A percentile compares a stretch with the other conserved stretches of the same genome.
Evolutionary conservation across 192 early-diverging fungal genomes (phyloP).

Genomic region (Geranomyces variabilis): DNA sequence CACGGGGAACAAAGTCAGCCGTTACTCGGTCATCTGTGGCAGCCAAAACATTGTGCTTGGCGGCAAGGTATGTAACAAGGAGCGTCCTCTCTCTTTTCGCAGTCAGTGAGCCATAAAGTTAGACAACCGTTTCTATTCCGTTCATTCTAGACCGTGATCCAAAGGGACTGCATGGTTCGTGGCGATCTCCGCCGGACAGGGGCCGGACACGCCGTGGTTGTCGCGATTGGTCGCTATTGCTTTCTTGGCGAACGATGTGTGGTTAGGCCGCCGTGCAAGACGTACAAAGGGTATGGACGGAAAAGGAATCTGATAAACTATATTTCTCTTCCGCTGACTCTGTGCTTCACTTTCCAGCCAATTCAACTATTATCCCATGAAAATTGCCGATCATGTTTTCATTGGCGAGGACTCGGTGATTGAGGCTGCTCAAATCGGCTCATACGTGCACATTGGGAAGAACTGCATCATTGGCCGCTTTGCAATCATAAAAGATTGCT

Average conservation of each 20-base stretch:
- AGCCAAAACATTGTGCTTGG: slow-evolving; percentile 95
- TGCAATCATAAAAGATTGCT: slow-evolving; percentile 95
- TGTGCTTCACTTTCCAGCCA: slow-evolving; percentile 49
- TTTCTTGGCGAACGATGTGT: slow-evolving; percentile 74
- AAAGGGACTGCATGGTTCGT: slow-evolving; percentile 86
- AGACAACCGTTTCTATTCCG: too few relatives aligned
- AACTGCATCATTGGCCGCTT: slow-evolving; percentile 95
- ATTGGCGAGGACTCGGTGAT: slow-evolving; percentile 88
- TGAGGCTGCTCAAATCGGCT: slow-evolving; percentile 91
- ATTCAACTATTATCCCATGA: slow-evolving; percentile 97
- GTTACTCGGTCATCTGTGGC: slow-evolving; percentile 91
- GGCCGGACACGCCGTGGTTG: slow-evolving; percentile 80
- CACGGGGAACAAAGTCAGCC: slow-evolving; percentile 94
- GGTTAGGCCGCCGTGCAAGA: slow-evolving; percentile 93
- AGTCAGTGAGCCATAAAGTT: too few relatives aligned
- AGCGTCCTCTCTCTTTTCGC: too few relatives aligned
- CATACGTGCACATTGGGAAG: slow-evolving; percentile 85
- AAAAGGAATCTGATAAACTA: background rate
- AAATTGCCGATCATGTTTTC: slow-evolving; percentile 90
- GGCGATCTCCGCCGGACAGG: slow-evolving; percentile 92
- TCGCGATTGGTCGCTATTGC: slow-evolving; percentile 92
- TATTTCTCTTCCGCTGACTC: background rate
- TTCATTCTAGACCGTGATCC: slow-evolving; percentile 80
- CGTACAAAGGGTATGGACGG: slow-evolving; percentile 78
- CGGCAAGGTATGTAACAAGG: slow-evolving; percentile 72